These are phyloP conservation scores for Arthrobotrys sphaeroides DNA, from an alignment of 2,329 filamentous ascomycete species.

Conservation along the genomic window DNA sequence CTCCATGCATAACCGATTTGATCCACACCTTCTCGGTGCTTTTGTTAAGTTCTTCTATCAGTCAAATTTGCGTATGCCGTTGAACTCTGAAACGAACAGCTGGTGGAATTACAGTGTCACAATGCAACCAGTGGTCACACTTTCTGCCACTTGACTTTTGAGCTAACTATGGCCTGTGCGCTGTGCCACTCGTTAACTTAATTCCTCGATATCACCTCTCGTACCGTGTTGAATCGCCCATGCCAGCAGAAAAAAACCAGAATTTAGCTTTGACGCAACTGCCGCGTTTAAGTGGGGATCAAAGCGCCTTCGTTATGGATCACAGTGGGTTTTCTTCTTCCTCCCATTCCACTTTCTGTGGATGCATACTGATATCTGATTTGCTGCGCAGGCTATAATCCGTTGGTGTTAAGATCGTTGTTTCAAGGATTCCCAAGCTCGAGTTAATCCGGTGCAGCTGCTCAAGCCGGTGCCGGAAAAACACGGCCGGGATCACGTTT, in stretches of 20 bases:
- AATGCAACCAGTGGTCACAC: background rate
- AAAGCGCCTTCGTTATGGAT: conserved; percentile 36
- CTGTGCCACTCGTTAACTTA: background rate
- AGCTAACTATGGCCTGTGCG: too few species aligned
- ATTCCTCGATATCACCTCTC: background rate
- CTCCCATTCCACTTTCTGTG: too few species aligned
- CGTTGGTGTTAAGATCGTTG: conserved; percentile 24
- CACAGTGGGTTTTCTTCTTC: conserved; percentile 1
- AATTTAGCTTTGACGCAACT: conserved; percentile 41
- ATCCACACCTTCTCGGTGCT: too few species aligned
- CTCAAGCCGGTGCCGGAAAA: conserved; percentile 16
- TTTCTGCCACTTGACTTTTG: background rate
- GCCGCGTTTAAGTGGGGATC: conserved; percentile 43
- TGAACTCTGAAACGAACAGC: background rate
- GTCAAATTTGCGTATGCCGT: background rate
- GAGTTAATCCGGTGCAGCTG: conserved; percentile 36
- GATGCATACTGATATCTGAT: background rate
- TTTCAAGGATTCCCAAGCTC: conserved; percentile 21
- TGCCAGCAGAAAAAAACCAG: background rate
- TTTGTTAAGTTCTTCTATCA: background rate
- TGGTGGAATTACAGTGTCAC: background rate
- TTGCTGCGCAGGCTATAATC: conserved; percentile 5
- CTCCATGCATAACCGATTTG: too few species aligned
- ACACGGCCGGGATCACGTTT: conserved; percentile 12
- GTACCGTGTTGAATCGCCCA: background rate